A percentile compares a stretch with the other conserved stretches of the same genome.
phyloP scores from a whole-genome alignment of 2,329 filamentous ascomycete species.

The Aotearoamyces nothofagi region DNA sequence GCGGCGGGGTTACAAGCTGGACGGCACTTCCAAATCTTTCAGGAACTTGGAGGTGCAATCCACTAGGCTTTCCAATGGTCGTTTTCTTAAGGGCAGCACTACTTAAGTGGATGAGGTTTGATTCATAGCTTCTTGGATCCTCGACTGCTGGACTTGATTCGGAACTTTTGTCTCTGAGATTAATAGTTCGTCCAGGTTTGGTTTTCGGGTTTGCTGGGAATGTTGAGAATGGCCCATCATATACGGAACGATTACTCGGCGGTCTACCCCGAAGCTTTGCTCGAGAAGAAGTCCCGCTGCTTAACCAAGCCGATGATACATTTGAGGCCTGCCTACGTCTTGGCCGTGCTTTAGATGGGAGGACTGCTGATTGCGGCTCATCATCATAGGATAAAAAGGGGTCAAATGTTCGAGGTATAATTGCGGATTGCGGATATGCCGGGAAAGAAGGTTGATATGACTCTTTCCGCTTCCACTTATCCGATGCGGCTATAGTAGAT shows the following conservation, averaged over 20 bases:
- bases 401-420: constrained; percentile 45
- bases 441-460: constrained; percentile 44
- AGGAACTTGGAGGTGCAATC: constrained; percentile 47
- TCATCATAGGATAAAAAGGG: constrained; percentile 26
- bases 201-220: constrained; percentile 45
- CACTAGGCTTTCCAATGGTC: constrained; percentile 25
- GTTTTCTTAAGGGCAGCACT: too few relatives aligned
- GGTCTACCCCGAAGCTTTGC: constrained; percentile 70
- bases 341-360: constrained; percentile 40
- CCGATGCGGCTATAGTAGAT: background rate
- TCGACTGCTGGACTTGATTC: constrained; percentile 11
- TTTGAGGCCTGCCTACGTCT: constrained; percentile 64
- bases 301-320: constrained; percentile 82
- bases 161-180: constrained; percentile 26
- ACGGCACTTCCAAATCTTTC: constrained; percentile 44
- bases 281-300: constrained; percentile 40
- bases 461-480: constrained; percentile 32
- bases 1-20: constrained; percentile 42
- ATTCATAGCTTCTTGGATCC: background rate
- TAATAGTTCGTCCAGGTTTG: constrained; percentile 29
- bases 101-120: too few relatives aligned
- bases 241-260: constrained; percentile 52
- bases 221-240: constrained; percentile 53
- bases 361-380: constrained; percentile 62
- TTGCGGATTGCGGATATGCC: constrained; percentile 64